phyloP scores from a whole-genome alignment of 306 rosid genomes.

The Sicyos baderoa region DNA sequence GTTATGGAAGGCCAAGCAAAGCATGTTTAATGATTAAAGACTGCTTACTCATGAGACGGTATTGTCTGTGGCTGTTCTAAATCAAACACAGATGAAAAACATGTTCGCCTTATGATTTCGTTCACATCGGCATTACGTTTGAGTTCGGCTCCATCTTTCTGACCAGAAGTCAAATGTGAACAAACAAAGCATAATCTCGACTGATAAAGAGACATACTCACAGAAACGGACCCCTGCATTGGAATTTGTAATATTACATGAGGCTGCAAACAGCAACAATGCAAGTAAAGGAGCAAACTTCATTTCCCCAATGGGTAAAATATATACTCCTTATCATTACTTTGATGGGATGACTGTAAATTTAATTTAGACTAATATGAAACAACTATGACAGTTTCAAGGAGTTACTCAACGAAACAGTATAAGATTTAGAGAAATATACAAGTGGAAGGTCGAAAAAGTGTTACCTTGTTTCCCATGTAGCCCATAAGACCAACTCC shows the following conservation, averaged over 20 bases:
- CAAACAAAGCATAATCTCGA: constrained; percentile 90
- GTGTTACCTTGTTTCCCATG: constrained; percentile 94
- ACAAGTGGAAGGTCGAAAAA: neutral
- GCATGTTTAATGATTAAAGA: neutral
- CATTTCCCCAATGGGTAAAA: neutral
- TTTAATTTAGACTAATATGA: neutral
- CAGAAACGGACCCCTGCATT: constrained; percentile 91
- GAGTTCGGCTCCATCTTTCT: constrained; percentile 71
- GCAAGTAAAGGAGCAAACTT: constrained; percentile 18
- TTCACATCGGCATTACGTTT: constrained; percentile 77
- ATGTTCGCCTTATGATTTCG: constrained; percentile 74
- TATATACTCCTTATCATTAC: neutral
- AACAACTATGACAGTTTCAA: neutral
- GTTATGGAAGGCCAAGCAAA: neutral
- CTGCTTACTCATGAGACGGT: constrained; percentile 83
- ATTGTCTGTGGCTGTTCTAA: constrained; percentile 72
- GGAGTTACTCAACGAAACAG: neutral
- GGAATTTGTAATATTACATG: constrained; percentile 21
- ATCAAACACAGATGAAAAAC: constrained; percentile 64
- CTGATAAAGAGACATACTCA: constrained; percentile 86
- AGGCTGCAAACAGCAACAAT: constrained; percentile 20
- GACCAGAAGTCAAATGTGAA: constrained; percentile 93
- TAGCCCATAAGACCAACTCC: constrained; percentile 97
- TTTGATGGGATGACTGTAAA: neutral
- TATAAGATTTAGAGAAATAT: too few species aligned